Evolutionary conservation across 306 rosid species (phyloP).

Genomic region (Oemleria cerasiformis): DNA sequence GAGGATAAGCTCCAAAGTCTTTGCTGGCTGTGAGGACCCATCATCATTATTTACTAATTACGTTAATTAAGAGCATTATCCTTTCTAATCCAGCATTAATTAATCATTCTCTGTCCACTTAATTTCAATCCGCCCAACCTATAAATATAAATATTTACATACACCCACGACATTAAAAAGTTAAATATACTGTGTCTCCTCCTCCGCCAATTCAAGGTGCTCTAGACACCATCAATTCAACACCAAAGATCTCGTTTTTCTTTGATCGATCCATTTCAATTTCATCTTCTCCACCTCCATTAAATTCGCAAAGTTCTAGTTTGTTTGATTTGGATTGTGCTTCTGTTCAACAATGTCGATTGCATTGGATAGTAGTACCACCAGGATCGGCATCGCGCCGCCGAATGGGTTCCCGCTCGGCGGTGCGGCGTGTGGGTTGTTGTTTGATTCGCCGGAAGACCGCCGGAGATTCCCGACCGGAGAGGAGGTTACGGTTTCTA

Average conservation of each 20-base stretch:
- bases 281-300: not conserved
- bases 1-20: slow-evolving; percentile 45
- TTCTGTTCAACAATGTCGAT: slow-evolving; percentile 31
- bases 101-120: not conserved
- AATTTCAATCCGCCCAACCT: not conserved
- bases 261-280: not conserved
- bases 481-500: slow-evolving; percentile 21
- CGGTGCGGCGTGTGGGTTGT: slow-evolving; percentile 26
- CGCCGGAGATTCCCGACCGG: slow-evolving; percentile 8
- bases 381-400: slow-evolving; percentile 33
- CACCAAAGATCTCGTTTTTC: not conserved
- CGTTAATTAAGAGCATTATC: slow-evolving; percentile 4
- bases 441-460: slow-evolving; percentile 29
- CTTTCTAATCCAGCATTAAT: not conserved
- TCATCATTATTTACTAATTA: not conserved
- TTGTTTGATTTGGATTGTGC: not conserved
- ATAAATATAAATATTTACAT: not conserved
- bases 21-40: not conserved
- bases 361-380: slow-evolving; percentile 17
- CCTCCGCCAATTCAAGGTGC: not conserved
- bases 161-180: not conserved
- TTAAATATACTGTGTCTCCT: not conserved
- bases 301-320: not conserved
- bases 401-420: slow-evolving; percentile 22
- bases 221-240: not conserved